Base-by-base conservation (phyloP, 2,329 filamentous ascomycete species). In the Xylaria sp. region DNA sequence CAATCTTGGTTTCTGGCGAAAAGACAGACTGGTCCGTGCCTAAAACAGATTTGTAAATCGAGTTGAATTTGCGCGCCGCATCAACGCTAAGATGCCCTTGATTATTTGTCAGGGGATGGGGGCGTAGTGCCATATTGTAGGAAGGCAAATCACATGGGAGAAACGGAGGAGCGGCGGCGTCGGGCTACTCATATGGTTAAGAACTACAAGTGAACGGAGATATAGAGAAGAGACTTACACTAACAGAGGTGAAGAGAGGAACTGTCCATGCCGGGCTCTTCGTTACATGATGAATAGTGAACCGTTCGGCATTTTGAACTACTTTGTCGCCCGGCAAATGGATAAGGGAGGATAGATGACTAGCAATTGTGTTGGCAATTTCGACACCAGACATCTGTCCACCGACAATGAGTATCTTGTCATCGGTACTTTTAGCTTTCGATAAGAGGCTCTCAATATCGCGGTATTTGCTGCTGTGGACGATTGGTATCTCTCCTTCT, bases 351-450 rank as follows among this genome's bases (percentile, higher is more conserved):
- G 91, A 93, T 1, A 94, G 74, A 64, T 93, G 87, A 4, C 86
- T 81, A 10, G 90, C 90, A 51, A 93, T 85, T 1, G 88, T 87
- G 9, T 86, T 88, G 0, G 91, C 89, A 49, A 89, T 89, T 77
- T 96, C 92, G 4, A 90, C 85, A 0, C 91, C 91, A 2, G 91
- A 94, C 83, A 95, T 93, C 69, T 93, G 90, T 0, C 91, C 91
- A 0, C 92, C 92, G 1, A 93, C 85, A 0, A 96, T 80, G 1
- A 92, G 80, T 15, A 95, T 86, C 70, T 88, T 91, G 17, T 85
- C 84, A 1, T 80, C 80, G 0, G 70, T 68, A 4, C 58, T 51
- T 10, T 64, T 57, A 2, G 77, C 72, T 0, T 75, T 71, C 0
- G 75, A 76, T 1, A 89, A 68, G 2, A 89, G 73, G 8, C 72